Evolutionary conservation across 139 green algal genomes (phyloP).

Genomic region (Microglena sp.): DNA sequence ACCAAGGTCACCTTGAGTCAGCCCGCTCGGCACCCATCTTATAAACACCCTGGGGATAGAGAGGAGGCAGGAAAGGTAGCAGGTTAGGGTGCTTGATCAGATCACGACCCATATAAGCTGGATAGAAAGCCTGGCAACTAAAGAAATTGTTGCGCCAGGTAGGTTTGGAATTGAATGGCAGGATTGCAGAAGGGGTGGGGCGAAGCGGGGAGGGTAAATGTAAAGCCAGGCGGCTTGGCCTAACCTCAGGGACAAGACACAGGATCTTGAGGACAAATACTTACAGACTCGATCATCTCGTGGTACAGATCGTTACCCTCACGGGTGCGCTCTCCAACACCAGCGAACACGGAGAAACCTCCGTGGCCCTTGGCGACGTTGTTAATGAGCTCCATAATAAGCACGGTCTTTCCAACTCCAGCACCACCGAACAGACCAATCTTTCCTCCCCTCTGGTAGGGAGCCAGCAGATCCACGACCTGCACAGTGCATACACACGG

Average conservation of each 20-base stretch:
- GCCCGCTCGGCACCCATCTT: conserved; percentile 81
- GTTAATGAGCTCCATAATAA: conserved; percentile 99
- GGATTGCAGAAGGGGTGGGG: no score
- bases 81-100: no score
- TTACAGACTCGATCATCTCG: conserved; percentile 95
- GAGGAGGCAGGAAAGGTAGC: no score
- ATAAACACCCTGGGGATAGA: conserved; percentile 92
- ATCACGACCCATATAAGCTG: no score
- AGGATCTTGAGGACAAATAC: no score
- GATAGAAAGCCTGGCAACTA: no score
- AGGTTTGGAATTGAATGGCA: no score
- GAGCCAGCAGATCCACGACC: conserved; percentile 97
- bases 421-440: conserved; percentile 98
- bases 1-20: conserved; percentile 98
- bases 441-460: conserved; percentile 98
- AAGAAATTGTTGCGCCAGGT: no score
- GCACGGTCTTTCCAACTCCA: conserved; percentile 98
- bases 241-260: no score
- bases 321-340: conserved; percentile 96
- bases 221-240: no score
- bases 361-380: conserved; percentile 99
- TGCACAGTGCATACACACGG: no score
- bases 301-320: conserved; percentile 99
- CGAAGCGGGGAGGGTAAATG: no score
- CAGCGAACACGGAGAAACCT: conserved; percentile 99